Percentiles rank a stretch among this genome's conserved stretches.
Evolutionary conservation across 495 filamentous ascomycete species (phyloP).

Genomic region (Penicillium angulare): DNA sequence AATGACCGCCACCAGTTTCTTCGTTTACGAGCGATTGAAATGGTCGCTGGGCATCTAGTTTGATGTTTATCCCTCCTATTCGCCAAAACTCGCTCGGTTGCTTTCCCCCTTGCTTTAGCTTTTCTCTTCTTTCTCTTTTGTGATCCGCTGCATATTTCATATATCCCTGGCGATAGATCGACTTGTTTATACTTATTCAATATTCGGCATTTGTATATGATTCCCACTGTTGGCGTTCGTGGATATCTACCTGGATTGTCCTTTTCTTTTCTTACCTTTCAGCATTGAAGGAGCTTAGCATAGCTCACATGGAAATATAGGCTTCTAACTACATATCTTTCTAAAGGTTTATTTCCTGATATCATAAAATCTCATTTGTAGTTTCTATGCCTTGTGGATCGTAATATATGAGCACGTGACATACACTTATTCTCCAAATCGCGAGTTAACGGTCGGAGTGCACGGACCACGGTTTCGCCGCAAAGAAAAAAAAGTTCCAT

Average conservation of each 20-base stretch:
- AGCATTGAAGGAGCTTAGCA: conserved; percentile 15
- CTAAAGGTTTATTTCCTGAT: too few species aligned
- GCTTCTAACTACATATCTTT: conserved; percentile 11
- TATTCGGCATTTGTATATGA: conserved; percentile 11
- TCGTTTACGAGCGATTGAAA: conserved; percentile 82
- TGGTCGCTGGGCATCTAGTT: conserved; percentile 66
- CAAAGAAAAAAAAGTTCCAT: conserved; percentile 25
- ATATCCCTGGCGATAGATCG: conserved; percentile 9
- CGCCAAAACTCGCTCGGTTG: background rate
- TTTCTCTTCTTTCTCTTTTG: conserved; percentile 2
- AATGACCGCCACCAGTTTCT: conserved; percentile 77
- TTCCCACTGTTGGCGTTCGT: conserved; percentile 23
- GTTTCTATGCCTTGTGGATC: too few species aligned
- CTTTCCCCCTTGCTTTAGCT: background rate
- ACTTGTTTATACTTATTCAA: background rate
- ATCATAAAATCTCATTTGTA: too few species aligned
- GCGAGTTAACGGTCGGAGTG: conserved; percentile 6
- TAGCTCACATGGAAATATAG: conserved; percentile 14
- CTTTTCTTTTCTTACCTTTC: conserved; percentile 2
- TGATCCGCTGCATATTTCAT: conserved; percentile 1
- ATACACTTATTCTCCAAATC: too few species aligned
- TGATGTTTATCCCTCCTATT: background rate
- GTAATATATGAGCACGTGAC: too few species aligned
- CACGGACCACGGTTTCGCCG: conserved; percentile 25
- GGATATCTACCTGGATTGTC: conserved; percentile 6